Conservation (phyloP, 2,329 filamentous ascomycete species). For the Sclerotinia glacialis region DNA sequence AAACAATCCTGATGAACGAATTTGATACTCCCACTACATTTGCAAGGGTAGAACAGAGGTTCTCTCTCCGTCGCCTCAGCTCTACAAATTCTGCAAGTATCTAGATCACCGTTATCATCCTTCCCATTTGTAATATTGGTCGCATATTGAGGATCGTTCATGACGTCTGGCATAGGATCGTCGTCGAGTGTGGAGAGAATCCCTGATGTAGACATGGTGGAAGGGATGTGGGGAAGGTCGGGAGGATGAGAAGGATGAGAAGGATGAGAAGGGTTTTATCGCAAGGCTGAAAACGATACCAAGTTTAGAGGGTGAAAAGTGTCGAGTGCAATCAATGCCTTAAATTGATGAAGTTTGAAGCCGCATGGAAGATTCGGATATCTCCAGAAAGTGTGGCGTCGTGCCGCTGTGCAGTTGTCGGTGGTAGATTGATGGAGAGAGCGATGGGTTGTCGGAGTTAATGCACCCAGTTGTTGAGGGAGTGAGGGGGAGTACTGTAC, state of each 20-base stretch:
- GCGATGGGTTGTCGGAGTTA: slow-evolving; percentile 8
- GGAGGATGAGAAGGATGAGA: background rate
- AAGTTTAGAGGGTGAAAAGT: background rate
- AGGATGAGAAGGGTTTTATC: background rate
- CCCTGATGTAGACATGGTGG: background rate
- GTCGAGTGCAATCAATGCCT: slow-evolving; percentile 10
- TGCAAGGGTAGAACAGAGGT: slow-evolving; percentile 94
- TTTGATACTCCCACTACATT: slow-evolving; percentile 98
- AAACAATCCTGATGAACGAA: slow-evolving; percentile 96
- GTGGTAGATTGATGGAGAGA: background rate
- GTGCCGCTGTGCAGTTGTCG: background rate
- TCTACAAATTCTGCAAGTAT: slow-evolving; percentile 96
- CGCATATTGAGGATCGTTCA: slow-evolving; percentile 55
- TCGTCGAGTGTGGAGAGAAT: background rate
- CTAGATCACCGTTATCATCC: slow-evolving; percentile 44
- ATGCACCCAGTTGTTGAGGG: background rate
- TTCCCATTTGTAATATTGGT: slow-evolving; percentile 40
- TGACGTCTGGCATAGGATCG: slow-evolving; percentile 47
- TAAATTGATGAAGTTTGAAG: background rate
- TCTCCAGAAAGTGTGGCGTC: slow-evolving; percentile 6
- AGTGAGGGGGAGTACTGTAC: background rate
- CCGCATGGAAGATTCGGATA: slow-evolving; percentile 8
- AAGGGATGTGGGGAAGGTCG: background rate
- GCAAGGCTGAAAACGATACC: background rate
- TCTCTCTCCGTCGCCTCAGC: slow-evolving; percentile 80